Evolutionary conservation across 306 rosid species (phyloP).

Genomic region (Dalbergia oliveri): DNA sequence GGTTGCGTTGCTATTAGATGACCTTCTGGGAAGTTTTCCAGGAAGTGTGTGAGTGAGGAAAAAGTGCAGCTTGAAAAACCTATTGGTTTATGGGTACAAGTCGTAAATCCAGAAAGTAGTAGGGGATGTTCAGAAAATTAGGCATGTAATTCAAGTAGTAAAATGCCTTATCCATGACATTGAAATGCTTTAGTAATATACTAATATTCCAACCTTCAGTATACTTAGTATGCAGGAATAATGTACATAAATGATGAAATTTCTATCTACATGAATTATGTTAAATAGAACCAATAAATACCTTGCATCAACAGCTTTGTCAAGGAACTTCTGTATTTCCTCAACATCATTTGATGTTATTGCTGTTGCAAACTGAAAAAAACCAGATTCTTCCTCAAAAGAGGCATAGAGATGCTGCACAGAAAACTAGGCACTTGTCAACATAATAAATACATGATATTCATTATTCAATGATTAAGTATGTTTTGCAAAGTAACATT

Average conservation of each 20-base stretch:
- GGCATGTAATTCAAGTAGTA: constrained; percentile 15
- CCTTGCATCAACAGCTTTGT: constrained; percentile 79
- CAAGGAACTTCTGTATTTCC: constrained; percentile 90
- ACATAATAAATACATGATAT: constrained; percentile 12
- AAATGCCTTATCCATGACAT: neutral
- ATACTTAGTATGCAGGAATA: constrained; percentile 13
- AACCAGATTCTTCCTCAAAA: constrained; percentile 80
- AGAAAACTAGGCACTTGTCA: constrained; percentile 42
- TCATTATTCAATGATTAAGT: constrained; percentile 18
- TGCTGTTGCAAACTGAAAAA: constrained; percentile 87
- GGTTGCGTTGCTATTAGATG: too few species aligned
- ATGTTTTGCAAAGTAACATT: constrained; percentile 3
- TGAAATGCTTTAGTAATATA: constrained; percentile 9
- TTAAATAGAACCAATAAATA: constrained; percentile 45
- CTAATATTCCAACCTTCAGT: constrained; percentile 26
- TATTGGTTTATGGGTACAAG: too few species aligned
- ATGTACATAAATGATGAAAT: constrained; percentile 24
- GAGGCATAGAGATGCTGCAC: constrained; percentile 84
- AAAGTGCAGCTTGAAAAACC: too few species aligned
- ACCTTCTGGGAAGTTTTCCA: too few species aligned
- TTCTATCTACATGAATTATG: constrained; percentile 37
- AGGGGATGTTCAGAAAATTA: constrained; percentile 23
- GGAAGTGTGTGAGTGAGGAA: too few species aligned
- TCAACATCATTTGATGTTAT: constrained; percentile 89
- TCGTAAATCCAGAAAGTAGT: too few species aligned